Conservation (phyloP, 2,329 filamentous ascomycete species). For the Lasiodiplodia sp. region DNA sequence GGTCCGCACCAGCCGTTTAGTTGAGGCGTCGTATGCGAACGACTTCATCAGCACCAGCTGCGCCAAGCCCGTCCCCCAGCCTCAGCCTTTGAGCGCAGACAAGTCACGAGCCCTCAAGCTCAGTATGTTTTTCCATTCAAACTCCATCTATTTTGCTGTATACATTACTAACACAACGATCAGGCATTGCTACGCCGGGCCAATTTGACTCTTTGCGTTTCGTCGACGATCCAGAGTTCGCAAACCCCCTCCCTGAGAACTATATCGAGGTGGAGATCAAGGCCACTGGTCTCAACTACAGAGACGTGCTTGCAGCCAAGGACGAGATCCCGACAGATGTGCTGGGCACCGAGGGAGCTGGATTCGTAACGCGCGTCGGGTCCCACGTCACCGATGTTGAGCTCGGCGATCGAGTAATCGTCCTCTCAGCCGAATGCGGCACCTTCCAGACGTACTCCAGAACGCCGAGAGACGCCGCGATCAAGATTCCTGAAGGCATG, state of each 20-base stretch:
- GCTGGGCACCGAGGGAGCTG: constrained; percentile 32
- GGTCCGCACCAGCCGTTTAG: constrained; percentile 18
- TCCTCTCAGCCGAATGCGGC: constrained; percentile 19
- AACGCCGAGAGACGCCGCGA: constrained; percentile 9
- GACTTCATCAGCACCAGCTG: constrained; percentile 24
- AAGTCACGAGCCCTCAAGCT: constrained; percentile 19
- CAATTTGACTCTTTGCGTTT: constrained; percentile 17
- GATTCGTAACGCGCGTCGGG: constrained; percentile 29
- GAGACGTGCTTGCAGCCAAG: constrained; percentile 43
- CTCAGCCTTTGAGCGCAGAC: constrained; percentile 8
- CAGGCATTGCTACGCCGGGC: constrained; percentile 18
- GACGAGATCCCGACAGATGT: not conserved
- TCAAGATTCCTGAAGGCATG: constrained; percentile 16
- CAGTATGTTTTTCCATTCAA: not conserved
- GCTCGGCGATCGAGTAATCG: constrained; percentile 28
- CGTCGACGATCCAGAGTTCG: constrained; percentile 4
- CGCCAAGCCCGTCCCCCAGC: constrained; percentile 9
- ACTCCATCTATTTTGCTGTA: not conserved
- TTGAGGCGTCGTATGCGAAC: constrained; percentile 17
- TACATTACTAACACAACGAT: not conserved
- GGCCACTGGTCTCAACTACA: constrained; percentile 9
- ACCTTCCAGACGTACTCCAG: constrained; percentile 25
- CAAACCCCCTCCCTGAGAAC: constrained; percentile 13
- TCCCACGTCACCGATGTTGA: not conserved
- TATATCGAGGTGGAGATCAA: constrained; percentile 35